Evolutionary conservation across 495 filamentous ascomycete genomes (phyloP).

Genomic region (Rhizodiscina lignyota): DNA sequence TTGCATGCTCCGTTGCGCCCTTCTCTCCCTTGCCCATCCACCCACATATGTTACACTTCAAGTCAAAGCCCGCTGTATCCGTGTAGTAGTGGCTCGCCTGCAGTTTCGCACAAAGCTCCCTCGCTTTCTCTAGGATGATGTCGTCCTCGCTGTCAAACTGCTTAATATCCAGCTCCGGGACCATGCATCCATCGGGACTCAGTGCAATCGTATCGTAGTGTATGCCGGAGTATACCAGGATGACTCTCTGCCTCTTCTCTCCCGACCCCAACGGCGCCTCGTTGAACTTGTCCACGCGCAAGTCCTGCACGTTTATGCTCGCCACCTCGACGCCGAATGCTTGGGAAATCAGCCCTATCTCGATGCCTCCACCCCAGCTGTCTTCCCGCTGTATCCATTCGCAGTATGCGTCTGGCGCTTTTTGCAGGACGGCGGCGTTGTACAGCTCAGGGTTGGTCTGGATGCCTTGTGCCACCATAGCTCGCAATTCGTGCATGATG

Average conservation of each 20-base stretch:
- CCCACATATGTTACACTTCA: slow-evolving; percentile 64
- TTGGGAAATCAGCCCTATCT: slow-evolving; percentile 68
- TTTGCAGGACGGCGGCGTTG: slow-evolving; percentile 57
- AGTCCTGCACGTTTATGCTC: slow-evolving; percentile 60
- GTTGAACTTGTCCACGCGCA: slow-evolving; percentile 62
- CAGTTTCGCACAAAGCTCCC: slow-evolving; percentile 55
- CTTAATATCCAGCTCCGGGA: slow-evolving; percentile 57
- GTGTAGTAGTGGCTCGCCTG: slow-evolving; percentile 73
- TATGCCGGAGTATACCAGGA: slow-evolving; percentile 84
- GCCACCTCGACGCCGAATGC: slow-evolving; percentile 80
- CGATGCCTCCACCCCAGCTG: slow-evolving; percentile 87
- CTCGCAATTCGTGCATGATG: slow-evolving; percentile 59
- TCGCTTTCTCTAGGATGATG: slow-evolving; percentile 48
- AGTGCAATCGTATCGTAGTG: slow-evolving; percentile 90
- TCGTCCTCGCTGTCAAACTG: slow-evolving; percentile 59
- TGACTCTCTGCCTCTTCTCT: slow-evolving; percentile 57
- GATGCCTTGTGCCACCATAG: slow-evolving; percentile 68
- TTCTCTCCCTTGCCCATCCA: slow-evolving; percentile 59
- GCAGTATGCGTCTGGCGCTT: slow-evolving; percentile 56
- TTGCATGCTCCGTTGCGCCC: slow-evolving; percentile 50
- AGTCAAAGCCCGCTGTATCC: slow-evolving; percentile 67
- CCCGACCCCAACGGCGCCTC: no score
- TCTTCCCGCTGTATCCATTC: slow-evolving; percentile 65
- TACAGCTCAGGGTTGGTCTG: slow-evolving; percentile 55
- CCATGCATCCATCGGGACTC: slow-evolving; percentile 31